These are phyloP conservation scores for Sechiopsis laciniata DNA, from an alignment of 306 rosid genomes.

Conservation along the genomic window DNA sequence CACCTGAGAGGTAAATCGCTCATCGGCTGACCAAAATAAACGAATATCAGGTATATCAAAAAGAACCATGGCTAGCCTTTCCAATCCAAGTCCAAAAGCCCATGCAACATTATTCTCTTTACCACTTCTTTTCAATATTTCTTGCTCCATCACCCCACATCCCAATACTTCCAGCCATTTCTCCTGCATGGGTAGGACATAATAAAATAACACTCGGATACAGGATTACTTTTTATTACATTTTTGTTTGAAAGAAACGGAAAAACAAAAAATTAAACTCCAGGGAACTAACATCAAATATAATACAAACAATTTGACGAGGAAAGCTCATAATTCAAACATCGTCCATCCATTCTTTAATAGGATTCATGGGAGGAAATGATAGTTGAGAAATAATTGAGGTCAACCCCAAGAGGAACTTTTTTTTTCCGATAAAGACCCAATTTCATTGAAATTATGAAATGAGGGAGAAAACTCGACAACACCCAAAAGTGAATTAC, in stretches of 20 bases:
- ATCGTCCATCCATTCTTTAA: not conserved
- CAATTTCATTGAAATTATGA: too few species aligned
- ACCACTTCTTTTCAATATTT: constrained; percentile 74
- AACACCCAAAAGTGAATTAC: too few species aligned
- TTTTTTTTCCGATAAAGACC: not conserved
- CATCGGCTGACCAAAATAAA: constrained; percentile 86
- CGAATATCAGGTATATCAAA: constrained; percentile 97
- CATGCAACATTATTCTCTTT: constrained; percentile 75
- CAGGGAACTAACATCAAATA: not conserved
- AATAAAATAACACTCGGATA: not conserved
- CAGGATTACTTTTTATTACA: not conserved
- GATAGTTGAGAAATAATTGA: not conserved
- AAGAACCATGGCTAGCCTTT: constrained; percentile 94
- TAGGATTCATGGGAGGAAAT: constrained; percentile 3
- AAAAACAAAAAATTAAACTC: not conserved
- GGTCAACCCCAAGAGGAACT: not conserved
- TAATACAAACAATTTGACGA: not conserved
- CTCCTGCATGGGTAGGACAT: constrained; percentile 40
- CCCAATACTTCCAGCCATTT: constrained; percentile 97
- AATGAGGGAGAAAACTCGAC: too few species aligned
- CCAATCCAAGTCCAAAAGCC: constrained; percentile 98
- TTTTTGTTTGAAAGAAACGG: not conserved
- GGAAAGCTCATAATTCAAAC: not conserved
- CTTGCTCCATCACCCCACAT: constrained; percentile 96
- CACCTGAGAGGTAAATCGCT: constrained; percentile 96